phyloP scores from a whole-genome alignment of 257 asterid genomes.

The Sherardia arvensis region DNA sequence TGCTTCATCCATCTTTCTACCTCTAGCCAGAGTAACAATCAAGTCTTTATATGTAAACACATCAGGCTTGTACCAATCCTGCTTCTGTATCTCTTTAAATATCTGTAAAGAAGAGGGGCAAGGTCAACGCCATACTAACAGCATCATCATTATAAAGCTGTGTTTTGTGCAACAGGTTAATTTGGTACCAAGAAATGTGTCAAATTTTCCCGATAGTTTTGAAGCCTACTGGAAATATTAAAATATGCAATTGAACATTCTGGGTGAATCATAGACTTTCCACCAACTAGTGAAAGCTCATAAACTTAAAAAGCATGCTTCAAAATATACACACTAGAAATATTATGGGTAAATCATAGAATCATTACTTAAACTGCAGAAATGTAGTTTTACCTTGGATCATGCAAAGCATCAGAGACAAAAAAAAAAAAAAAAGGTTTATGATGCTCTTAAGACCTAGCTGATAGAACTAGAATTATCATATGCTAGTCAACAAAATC shows the following conservation, averaged over 20 bases:
- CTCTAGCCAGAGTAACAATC: slow-evolving; percentile 63
- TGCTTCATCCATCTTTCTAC: slow-evolving; percentile 74
- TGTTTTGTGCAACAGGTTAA: neutral
- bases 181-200: neutral
- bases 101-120: slow-evolving; percentile 33
- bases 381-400: neutral
- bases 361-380: neutral
- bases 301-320: neutral
- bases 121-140: neutral
- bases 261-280: neutral
- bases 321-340: neutral
- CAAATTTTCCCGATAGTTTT: neutral
- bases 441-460: too few species aligned
- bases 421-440: too few species aligned
- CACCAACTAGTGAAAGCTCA: neutral
- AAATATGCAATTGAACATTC: neutral
- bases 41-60: slow-evolving; percentile 84
- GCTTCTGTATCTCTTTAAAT: slow-evolving; percentile 67
- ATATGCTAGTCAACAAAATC: neutral
- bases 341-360: neutral
- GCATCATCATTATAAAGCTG: neutral
- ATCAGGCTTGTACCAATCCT: slow-evolving; percentile 81
- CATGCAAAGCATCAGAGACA: neutral
- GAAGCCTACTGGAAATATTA: neutral
- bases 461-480: neutral